Evolutionary conservation across 306 rosid species (phyloP).

Genomic region (Medicago arabica): DNA sequence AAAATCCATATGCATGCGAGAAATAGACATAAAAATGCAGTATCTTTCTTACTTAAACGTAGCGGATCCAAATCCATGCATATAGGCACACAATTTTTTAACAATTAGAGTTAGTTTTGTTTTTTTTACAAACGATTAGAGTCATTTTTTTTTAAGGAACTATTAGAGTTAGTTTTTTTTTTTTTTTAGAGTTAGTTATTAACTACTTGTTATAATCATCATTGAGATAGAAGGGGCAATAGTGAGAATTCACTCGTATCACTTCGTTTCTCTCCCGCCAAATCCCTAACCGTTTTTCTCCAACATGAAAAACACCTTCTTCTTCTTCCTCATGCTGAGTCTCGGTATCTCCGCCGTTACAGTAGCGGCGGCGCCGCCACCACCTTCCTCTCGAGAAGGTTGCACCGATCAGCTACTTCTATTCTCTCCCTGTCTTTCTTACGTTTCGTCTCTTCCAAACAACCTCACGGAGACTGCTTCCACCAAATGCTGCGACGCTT

Average conservation of each 20-base stretch:
- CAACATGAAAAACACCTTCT: constrained; percentile 13
- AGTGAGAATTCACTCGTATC: background rate
- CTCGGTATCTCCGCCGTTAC: background rate
- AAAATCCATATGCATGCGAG: too few species aligned
- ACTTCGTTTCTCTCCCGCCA: constrained; percentile 22
- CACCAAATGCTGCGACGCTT: constrained; percentile 59
- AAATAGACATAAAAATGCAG: too few species aligned
- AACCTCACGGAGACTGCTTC: constrained; percentile 59
- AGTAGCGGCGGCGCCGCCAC: background rate
- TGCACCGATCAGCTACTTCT: constrained; percentile 58
- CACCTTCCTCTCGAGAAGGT: background rate
- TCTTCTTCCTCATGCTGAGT: constrained; percentile 25
- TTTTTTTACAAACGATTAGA: background rate
- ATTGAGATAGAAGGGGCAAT: constrained; percentile 15
- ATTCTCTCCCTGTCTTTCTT: constrained; percentile 69
- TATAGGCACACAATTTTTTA: too few species aligned
- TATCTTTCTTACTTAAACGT: too few species aligned
- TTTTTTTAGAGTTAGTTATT: background rate
- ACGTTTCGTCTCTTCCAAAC: constrained; percentile 70
- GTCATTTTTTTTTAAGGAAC: too few species aligned
- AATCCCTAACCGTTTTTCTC: background rate
- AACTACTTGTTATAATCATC: background rate
- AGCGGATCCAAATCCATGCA: too few species aligned
- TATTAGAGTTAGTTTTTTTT: too few species aligned
- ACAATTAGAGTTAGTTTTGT: too few species aligned